These are phyloP conservation scores for Gloeopeniophorella convolvens DNA, from an alignment of 768 basidiomycete genomes.

Conservation along the genomic window DNA sequence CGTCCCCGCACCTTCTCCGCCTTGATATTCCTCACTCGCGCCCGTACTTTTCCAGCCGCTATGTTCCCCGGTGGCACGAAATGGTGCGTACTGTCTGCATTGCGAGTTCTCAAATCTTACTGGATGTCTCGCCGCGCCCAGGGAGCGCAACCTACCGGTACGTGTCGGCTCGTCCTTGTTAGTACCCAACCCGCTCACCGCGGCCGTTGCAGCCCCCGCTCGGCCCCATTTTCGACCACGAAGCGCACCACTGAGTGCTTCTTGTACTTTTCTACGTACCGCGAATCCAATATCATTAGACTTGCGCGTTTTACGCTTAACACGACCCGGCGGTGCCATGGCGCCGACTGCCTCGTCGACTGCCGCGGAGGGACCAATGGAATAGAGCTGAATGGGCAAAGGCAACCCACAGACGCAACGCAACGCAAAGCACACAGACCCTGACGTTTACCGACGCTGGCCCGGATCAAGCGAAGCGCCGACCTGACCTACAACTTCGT, in stretches of 20 bases:
- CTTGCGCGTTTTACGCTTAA: too few relatives aligned
- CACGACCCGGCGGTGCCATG: too few relatives aligned
- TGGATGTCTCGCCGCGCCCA: constrained; percentile 23
- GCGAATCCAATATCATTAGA: too few relatives aligned
- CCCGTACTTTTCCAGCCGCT: constrained; percentile 45
- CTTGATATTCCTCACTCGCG: constrained; percentile 2
- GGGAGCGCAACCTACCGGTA: constrained; percentile 83
- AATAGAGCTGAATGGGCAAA: too few relatives aligned
- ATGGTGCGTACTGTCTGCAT: constrained; percentile 53
- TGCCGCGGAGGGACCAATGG: too few relatives aligned
- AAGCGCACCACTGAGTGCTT: constrained; percentile 12
- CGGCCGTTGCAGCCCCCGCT: constrained; percentile 8
- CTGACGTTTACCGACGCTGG: too few relatives aligned
- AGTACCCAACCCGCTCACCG: not conserved
- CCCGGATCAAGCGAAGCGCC: too few relatives aligned
- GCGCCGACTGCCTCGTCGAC: too few relatives aligned
- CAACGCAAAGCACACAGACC: too few relatives aligned
- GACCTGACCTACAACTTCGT: too few relatives aligned
- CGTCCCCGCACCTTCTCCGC: not conserved
- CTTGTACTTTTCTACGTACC: too few relatives aligned
- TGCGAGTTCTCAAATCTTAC: constrained; percentile 7
- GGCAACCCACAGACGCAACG: too few relatives aligned
- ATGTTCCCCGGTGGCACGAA: constrained; percentile 89
- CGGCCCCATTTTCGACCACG: constrained; percentile 21
- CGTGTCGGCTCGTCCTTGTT: constrained; percentile 23